Evolutionary conservation across 1,284 basidiomycete genomes (phyloP).

Genomic region (Puccinia brachypodii): DNA sequence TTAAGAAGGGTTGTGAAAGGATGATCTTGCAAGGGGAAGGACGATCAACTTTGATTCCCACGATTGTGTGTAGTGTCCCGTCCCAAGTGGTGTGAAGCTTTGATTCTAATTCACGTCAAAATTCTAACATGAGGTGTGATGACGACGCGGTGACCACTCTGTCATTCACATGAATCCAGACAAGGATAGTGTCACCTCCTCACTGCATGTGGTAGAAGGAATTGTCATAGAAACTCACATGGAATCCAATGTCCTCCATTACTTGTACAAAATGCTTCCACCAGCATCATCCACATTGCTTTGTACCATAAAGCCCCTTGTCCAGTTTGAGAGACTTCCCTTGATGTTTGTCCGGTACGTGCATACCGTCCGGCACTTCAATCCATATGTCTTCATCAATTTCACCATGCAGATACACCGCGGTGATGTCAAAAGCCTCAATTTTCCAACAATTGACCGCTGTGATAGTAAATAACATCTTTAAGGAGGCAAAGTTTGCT

Average conservation of each 20-base stretch:
- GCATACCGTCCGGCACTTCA: neutral
- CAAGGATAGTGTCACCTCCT: neutral
- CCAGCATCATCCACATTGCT: slow-evolving; percentile 13
- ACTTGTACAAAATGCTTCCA: slow-evolving; percentile 15
- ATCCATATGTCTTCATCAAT: slow-evolving; percentile 33
- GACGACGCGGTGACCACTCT: neutral
- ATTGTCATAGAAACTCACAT: slow-evolving; percentile 12
- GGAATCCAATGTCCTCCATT: neutral
- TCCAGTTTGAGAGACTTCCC: neutral
- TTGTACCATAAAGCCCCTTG: slow-evolving; percentile 30
- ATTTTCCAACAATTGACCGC: neutral
- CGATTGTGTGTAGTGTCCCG: neutral
- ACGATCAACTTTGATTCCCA: neutral
- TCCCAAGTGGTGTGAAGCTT: neutral
- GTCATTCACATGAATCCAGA: slow-evolving; percentile 29
- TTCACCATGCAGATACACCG: slow-evolving; percentile 11
- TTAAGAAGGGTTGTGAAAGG: neutral
- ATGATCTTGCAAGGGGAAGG: neutral
- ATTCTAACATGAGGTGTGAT: neutral
- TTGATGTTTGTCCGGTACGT: neutral
- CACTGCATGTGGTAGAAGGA: slow-evolving; percentile 1
- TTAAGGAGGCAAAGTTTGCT: neutral
- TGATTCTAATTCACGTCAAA: neutral
- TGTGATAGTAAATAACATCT: neutral
- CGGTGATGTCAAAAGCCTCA: slow-evolving; percentile 4